Evolutionary conservation across 1,139 yeast genomes (phyloP), one percentile per base, ranked within the genome.

Genomic region (Hemisphaericaspora subhashii): DNA sequence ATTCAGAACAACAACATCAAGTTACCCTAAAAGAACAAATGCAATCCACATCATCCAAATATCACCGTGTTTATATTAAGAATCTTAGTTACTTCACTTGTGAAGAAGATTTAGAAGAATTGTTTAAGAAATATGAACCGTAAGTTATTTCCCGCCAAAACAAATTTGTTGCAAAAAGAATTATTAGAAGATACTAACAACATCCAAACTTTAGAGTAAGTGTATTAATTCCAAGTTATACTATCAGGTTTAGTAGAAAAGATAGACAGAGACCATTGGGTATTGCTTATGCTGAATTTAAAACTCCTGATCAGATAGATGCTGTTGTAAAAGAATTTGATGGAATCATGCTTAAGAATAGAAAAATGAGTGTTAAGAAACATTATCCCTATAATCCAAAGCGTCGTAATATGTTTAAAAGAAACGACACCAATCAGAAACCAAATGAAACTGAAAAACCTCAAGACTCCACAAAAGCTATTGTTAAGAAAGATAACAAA

Each of bases 1-100:
- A n/a, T n/a, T n/a, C n/a, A n/a, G n/a, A n/a, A n/a, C n/a, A n/a
- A n/a, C n/a, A n/a, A n/a, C n/a, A n/a, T n/a, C n/a, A n/a, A n/a
- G 11, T 21, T 29, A 17, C 14, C 16, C 3, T 10, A 4, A 13
- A 32, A 20, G 15, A 32, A 33, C 27, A 32, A 18, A 20, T 20
- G 21, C 21, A 34, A 15, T 21, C 37, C 4, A 29, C 33, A 25
- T 28, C 42, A 27, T 31, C 38, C 7, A 34, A 41, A 5, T 40
- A 37, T 27, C 36, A 37, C 23, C 40, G 51, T 70, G 84, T 92
- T 51, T 92, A 86, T 71, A 88, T 87, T 59, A 92, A 92, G 80
- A 89, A 92, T 81, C 74, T 92, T 57, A 83, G 79, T 54, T 54
- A 74, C 44, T 92, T 83, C 51, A 77, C 79, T 62, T 60, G 82